phyloP scores from a whole-genome alignment of 768 basidiomycete genomes.

The Chiua virens region DNA sequence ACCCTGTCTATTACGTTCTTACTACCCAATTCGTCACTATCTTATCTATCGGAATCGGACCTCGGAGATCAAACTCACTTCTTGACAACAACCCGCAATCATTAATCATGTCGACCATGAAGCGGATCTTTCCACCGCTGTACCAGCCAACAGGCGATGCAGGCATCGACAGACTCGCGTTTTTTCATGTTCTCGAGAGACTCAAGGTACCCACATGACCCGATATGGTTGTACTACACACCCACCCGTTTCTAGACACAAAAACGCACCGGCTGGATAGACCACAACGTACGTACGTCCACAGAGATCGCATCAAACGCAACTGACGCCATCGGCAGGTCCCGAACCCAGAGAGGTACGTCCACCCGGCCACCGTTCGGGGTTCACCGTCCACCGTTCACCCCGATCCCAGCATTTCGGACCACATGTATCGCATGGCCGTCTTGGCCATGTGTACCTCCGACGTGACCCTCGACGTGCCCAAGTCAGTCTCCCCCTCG shows the following conservation, averaged over 20 bases:
- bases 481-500: conserved; percentile 53
- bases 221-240: not conserved
- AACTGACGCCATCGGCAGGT: conserved; percentile 48
- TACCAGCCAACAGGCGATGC: conserved; percentile 54
- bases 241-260: conserved; percentile 63
- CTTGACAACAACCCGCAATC: no score
- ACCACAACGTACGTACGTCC: conserved; percentile 75
- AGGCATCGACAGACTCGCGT: conserved; percentile 74
- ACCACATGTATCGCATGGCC: conserved; percentile 98
- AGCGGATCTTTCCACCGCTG: conserved; percentile 58
- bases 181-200: conserved; percentile 85
- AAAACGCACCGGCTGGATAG: conserved; percentile 93
- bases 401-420: conserved; percentile 64
- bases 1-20: conserved; percentile 1
- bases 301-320: not conserved
- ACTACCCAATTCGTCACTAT: conserved; percentile 11
- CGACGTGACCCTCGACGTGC: conserved; percentile 65
- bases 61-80: conserved; percentile 14
- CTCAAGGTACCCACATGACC: conserved; percentile 63
- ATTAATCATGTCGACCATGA: conserved; percentile 16
- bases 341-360: conserved; percentile 78
- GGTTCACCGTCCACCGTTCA: no score
- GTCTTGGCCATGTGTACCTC: conserved; percentile 88
- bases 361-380: not conserved
- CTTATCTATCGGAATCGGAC: conserved; percentile 30